These are phyloP conservation scores for Malassezia globosa DNA, from an alignment of 1,284 basidiomycete species.

Conservation along the genomic window DNA sequence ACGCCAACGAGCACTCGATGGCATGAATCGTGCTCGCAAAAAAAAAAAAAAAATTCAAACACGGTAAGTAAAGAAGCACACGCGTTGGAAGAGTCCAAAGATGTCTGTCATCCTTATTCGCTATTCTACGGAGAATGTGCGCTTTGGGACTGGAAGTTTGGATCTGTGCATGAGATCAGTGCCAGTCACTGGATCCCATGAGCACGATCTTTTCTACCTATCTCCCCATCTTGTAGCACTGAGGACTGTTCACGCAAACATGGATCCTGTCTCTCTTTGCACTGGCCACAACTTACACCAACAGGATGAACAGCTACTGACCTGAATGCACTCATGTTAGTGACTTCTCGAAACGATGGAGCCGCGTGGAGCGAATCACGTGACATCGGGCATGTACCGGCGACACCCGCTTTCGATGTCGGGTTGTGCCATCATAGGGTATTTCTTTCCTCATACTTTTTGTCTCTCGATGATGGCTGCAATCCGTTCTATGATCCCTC, in stretches of 20 bases:
- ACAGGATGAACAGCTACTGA: no score
- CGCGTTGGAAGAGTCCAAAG: not conserved
- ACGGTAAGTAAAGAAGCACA: not conserved
- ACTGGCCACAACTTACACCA: no score
- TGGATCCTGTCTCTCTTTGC: no score
- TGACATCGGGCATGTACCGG: slow-evolving; percentile 13
- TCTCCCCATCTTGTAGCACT: no score
- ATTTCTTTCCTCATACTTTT: not conserved
- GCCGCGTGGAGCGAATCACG: slow-evolving; percentile 5
- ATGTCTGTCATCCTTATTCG: slow-evolving; percentile 20
- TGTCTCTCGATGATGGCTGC: slow-evolving; percentile 9
- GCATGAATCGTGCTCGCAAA: no score
- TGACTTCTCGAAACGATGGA: no score
- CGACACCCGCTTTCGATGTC: not conserved
- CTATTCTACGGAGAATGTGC: slow-evolving; percentile 9
- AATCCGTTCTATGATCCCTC: slow-evolving; percentile 15
- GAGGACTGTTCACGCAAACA: no score
- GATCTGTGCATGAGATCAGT: not conserved
- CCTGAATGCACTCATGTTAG: no score
- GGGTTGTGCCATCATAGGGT: not conserved
- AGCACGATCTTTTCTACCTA: no score
- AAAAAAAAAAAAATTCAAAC: not conserved
- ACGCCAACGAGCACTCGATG: slow-evolving; percentile 10
- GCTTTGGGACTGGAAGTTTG: no score
- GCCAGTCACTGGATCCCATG: not conserved